These are phyloP conservation scores for Hirsutella rhossiliensis DNA, from an alignment of 2,329 filamentous ascomycete species.

Conservation along the genomic window DNA sequence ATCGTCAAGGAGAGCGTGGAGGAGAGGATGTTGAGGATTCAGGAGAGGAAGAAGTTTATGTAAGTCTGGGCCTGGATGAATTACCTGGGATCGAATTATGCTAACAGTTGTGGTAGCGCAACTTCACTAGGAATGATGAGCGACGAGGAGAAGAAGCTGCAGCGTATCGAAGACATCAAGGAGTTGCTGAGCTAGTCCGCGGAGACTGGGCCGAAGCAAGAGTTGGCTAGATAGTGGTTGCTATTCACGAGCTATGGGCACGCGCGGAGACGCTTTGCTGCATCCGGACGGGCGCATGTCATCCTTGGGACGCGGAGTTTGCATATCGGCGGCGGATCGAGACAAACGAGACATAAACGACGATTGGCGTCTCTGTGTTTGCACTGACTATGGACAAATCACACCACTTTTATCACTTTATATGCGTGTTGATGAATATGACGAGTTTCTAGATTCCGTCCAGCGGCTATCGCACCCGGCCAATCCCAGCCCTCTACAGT, in stretches of 20 bases:
- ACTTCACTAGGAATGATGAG: constrained; percentile 88
- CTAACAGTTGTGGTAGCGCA: constrained; percentile 43
- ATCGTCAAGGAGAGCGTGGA: constrained; percentile 87
- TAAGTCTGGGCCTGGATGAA: constrained; percentile 35
- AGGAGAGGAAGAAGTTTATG: constrained; percentile 95
- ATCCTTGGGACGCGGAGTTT: too few species aligned
- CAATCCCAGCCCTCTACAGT: constrained; percentile 1
- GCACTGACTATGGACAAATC: background rate
- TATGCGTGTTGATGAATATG: background rate
- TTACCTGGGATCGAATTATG: constrained; percentile 5
- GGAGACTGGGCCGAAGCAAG: background rate
- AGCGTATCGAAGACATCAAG: constrained; percentile 87
- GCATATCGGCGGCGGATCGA: too few species aligned
- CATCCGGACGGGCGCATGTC: too few species aligned
- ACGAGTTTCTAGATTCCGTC: background rate
- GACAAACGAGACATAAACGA: too few species aligned
- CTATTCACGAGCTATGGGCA: background rate
- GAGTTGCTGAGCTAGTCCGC: constrained; percentile 57
- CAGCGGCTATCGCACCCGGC: background rate
- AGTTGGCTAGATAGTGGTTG: background rate
- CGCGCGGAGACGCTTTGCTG: too few species aligned
- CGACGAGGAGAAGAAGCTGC: constrained; percentile 83
- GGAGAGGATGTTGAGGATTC: constrained; percentile 84
- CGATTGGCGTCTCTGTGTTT: background rate
- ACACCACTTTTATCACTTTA: background rate